Percentiles rank a stretch among this genome's conserved stretches.
Conservation (phyloP, 2,329 filamentous ascomycete species). For the Fusarium tuaranense region DNA sequence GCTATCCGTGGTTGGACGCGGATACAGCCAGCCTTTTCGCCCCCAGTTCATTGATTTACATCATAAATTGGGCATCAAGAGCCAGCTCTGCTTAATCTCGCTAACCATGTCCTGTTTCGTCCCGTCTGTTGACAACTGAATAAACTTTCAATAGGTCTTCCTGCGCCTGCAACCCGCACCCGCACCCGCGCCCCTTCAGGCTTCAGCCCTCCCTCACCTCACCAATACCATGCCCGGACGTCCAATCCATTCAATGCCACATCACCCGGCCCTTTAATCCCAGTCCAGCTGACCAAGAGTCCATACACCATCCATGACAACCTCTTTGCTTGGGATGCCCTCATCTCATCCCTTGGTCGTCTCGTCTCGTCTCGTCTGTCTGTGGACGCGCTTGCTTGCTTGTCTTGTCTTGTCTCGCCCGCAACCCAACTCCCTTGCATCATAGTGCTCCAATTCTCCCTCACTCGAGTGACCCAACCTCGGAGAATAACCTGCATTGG, state of each 20-base stretch:
- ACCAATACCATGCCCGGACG: background rate
- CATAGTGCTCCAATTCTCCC: background rate
- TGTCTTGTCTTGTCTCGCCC: background rate
- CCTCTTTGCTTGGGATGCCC: background rate
- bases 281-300: background rate
- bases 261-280: background rate
- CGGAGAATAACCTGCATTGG: background rate
- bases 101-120: background rate
- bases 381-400: background rate
- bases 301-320: background rate
- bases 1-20: slow-evolving; percentile 8
- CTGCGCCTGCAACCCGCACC: background rate
- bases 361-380: background rate
- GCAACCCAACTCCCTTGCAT: slow-evolving; percentile 3
- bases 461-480: background rate
- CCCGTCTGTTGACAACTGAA: background rate
- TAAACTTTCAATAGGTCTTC: background rate
- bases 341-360: background rate
- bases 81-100: slow-evolving; percentile 9
- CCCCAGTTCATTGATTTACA: slow-evolving; percentile 40
- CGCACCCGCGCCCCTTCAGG: background rate
- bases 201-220: background rate
- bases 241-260: background rate
- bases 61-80: slow-evolving; percentile 13
- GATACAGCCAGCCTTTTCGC: slow-evolving; percentile 7